These are phyloP conservation scores for Trichoderma asperelloides DNA, from an alignment of 495 filamentous ascomycete species.

Conservation along the genomic window DNA sequence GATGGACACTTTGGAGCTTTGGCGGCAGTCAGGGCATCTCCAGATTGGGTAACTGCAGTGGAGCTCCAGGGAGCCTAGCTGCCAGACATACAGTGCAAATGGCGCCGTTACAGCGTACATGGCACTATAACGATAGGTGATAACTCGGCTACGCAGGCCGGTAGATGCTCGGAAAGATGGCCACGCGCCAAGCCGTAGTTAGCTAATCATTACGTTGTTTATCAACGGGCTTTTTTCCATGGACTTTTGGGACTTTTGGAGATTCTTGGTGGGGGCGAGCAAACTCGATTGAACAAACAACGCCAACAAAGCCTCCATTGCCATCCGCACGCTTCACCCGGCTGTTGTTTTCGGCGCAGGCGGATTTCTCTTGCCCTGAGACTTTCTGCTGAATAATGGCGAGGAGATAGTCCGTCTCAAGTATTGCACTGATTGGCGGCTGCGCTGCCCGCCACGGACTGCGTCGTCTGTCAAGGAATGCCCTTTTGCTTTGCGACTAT, in stretches of 20 bases:
- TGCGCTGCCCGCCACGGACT: constrained; percentile 3
- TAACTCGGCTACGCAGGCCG: too few relatives aligned
- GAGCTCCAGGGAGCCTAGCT: neutral
- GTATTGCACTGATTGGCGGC: neutral
- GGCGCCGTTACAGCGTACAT: neutral
- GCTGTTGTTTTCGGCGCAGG: neutral
- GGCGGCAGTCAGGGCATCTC: neutral
- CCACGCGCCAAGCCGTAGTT: too few relatives aligned
- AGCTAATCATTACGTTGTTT: too few relatives aligned
- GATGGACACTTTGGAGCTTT: neutral
- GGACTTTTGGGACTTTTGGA: too few relatives aligned
- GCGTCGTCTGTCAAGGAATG: neutral
- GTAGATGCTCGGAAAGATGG: too few relatives aligned
- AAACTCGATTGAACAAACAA: neutral
- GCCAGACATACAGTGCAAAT: too few relatives aligned
- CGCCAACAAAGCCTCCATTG: too few relatives aligned
- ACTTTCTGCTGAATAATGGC: neutral
- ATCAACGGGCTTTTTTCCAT: too few relatives aligned
- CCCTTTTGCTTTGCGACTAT: neutral
- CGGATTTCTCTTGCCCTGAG: neutral
- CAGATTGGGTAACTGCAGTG: constrained; percentile 3
- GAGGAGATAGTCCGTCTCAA: neutral
- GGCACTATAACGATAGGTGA: too few relatives aligned
- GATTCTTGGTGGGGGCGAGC: neutral
- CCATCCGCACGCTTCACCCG: too few relatives aligned